Percentiles rank a stretch among this genome's conserved stretches.
Conservation (phyloP, 164 flowering plant species). For the Dillenia turbinata region DNA sequence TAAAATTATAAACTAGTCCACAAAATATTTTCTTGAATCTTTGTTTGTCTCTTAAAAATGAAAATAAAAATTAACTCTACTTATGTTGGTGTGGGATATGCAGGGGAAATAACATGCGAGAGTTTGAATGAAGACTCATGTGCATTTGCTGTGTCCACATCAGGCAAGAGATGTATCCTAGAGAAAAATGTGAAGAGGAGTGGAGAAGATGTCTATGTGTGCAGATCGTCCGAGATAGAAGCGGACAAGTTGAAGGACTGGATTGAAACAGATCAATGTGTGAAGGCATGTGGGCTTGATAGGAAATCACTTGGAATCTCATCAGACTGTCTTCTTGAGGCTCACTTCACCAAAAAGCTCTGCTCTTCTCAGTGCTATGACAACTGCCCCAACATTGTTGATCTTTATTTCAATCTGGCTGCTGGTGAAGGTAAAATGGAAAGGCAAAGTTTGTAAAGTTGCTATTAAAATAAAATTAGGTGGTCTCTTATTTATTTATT, state of each 20-base stretch:
- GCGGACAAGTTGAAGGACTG: slow-evolving; percentile 36
- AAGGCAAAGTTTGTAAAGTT: not conserved
- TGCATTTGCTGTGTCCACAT: slow-evolving; percentile 56
- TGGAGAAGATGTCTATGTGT: slow-evolving; percentile 40
- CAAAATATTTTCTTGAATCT: not conserved
- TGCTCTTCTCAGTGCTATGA: slow-evolving; percentile 61
- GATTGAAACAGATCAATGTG: slow-evolving; percentile 55
- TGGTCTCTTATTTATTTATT: not conserved
- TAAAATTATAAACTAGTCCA: too few species aligned
- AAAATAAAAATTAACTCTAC: too few species aligned
- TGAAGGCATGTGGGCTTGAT: slow-evolving; percentile 53
- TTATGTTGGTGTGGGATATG: not conserved
- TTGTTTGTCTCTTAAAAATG: not conserved
- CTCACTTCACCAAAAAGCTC: slow-evolving; percentile 42
- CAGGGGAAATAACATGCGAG: slow-evolving; percentile 48
- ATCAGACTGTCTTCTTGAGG: slow-evolving; percentile 60
- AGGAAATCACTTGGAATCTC: slow-evolving; percentile 54
- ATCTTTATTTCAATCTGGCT: slow-evolving; percentile 75
- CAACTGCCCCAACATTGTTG: slow-evolving; percentile 63
- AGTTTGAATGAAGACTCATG: slow-evolving; percentile 37
- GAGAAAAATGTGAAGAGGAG: slow-evolving; percentile 47
- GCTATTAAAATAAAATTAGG: not conserved
- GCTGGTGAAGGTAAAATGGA: slow-evolving; percentile 59
- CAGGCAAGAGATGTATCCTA: slow-evolving; percentile 61
- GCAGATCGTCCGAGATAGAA: slow-evolving; percentile 50